Base-by-base conservation (phyloP, 1,284 basidiomycete genomes). In the Heterobasidion parviporum region DNA sequence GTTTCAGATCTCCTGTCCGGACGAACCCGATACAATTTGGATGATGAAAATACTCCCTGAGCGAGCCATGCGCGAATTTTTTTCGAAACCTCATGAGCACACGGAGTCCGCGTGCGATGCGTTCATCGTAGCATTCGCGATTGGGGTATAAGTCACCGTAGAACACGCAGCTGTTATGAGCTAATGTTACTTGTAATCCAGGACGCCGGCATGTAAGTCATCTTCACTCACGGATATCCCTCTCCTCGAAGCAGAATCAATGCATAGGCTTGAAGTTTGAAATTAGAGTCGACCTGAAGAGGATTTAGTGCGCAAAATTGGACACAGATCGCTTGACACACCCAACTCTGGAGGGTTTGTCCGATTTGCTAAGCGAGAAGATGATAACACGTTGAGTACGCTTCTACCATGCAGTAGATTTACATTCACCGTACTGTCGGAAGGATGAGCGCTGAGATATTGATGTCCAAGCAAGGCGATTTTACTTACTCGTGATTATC, bases 61-160 rank as follows among this genome's bases (percentile, higher is more conserved):
- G 78, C 15, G 67, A 57, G 8, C 88, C 89, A 62, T 88, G 82
- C 3, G 87, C 88, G 63, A 77, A 85, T 53, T 67, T 68, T 70
- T 79, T 81, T 63, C 89, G 82, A 43, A 74, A 79, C 49, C 74
- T 67, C 36, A 91, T 78, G 43, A 92, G 68, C 33, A 72, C 63
- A 53, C 64, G 71, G 48, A 91, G 71, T 48, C 76, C 77, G 36
- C 63, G 65, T 4, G 83, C 75, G 8, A 76, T 75, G n/a, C 67
- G 65, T 57, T 76, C 73, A 60, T 82, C 74, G 65, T 81, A 88
- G 60, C 83, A 83, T 65, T 86, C 83, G 44, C 72, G 62, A 62
- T 88, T 86, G 0, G 82, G 84, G 62, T 88, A 92, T 26, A 96
- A 67, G 70, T 98, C 95, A 8, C 94, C 94, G 60, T 93, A 93